These are phyloP conservation scores for Phoenix roebelenii DNA, from an alignment of 176 grass and related monocot species.

Conservation along the genomic window DNA sequence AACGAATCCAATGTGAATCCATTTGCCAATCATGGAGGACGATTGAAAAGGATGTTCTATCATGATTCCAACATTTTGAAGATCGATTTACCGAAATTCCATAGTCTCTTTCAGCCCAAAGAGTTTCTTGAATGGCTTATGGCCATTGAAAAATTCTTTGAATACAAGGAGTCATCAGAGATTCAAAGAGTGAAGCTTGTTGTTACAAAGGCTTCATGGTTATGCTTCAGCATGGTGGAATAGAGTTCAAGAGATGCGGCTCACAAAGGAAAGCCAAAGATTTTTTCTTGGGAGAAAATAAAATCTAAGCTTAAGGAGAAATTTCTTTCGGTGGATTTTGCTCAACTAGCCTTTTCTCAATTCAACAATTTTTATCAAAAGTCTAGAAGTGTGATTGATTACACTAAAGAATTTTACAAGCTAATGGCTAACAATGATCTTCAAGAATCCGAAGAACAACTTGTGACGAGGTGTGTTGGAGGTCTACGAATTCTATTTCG, in stretches of 20 bases:
- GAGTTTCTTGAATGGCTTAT: background rate
- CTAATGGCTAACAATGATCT: too few relatives aligned
- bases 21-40: too few relatives aligned
- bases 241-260: background rate
- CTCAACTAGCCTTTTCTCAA: background rate
- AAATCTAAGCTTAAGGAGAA: background rate
- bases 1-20: background rate
- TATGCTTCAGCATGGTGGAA: background rate
- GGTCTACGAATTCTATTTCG: background rate
- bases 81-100: background rate
- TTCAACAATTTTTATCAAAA: background rate
- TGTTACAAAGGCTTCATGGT: background rate
- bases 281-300: background rate
- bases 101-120: background rate
- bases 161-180: background rate
- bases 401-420: background rate
- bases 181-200: background rate
- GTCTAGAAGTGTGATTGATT: too few relatives aligned
- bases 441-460: too few relatives aligned
- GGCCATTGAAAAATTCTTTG: background rate
- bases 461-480: background rate
- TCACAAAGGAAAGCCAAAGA: too few relatives aligned
- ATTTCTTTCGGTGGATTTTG: background rate
- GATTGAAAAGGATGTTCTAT: too few relatives aligned
- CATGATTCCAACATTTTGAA: background rate